phyloP scores from a whole-genome alignment of 2,329 filamentous ascomycete genomes.

The Corinectria fuckeliana region DNA sequence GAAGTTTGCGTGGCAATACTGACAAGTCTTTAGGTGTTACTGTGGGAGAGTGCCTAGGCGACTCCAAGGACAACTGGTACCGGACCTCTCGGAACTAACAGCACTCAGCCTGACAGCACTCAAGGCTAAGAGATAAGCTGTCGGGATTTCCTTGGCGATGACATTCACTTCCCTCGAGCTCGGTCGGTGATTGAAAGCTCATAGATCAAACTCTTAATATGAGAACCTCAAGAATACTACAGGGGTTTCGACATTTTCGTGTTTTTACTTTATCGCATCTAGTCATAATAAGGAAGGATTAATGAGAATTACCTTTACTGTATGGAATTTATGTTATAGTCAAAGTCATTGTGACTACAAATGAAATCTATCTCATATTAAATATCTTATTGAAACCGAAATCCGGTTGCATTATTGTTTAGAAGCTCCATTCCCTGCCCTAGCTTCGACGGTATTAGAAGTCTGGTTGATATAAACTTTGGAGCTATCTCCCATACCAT shows the following conservation, averaged over 20 bases:
- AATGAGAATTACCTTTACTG: background rate
- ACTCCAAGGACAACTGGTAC: slow-evolving; percentile 2
- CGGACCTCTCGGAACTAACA: slow-evolving; percentile 1
- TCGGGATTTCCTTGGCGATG: too few relatives aligned
- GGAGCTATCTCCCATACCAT: background rate
- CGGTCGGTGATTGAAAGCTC: background rate
- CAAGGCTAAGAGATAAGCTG: background rate
- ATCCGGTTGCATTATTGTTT: too few relatives aligned
- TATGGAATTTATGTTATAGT: too few relatives aligned
- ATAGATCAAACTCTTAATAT: background rate
- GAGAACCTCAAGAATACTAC: too few relatives aligned
- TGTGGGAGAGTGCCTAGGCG: slow-evolving; percentile 13
- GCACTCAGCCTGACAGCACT: background rate
- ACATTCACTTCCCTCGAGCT: background rate
- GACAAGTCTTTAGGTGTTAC: background rate
- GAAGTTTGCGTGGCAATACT: background rate
- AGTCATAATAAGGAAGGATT: too few relatives aligned
- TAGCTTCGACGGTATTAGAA: background rate
- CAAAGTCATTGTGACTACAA: too few relatives aligned
- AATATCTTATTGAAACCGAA: too few relatives aligned
- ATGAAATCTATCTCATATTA: too few relatives aligned
- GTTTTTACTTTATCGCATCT: background rate
- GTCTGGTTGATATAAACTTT: background rate
- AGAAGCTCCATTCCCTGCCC: too few relatives aligned
- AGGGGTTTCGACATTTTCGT: background rate